These are phyloP conservation scores for Funneliformis caledonium DNA, from an alignment of 371 early-diverging fungal species.

Conservation along the genomic window DNA sequence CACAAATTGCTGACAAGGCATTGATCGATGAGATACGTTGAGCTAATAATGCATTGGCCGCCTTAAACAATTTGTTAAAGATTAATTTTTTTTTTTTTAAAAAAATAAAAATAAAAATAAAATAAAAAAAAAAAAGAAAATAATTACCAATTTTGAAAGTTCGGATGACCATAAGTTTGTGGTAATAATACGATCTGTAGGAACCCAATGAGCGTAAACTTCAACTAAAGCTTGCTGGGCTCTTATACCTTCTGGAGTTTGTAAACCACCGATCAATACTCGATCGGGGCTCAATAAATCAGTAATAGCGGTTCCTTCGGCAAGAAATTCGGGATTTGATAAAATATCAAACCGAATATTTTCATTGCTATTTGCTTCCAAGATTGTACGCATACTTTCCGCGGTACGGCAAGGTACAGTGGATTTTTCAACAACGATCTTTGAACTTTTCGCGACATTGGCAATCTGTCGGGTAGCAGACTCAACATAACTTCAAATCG, in stretches of 20 bases:
- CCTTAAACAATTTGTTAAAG: conserved; percentile 51
- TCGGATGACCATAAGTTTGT: conserved; percentile 95
- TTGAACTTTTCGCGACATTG: conserved; percentile 78
- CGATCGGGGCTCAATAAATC: conserved; percentile 92
- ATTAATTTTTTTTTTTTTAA: not conserved
- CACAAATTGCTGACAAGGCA: conserved; percentile 91
- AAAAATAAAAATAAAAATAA: not conserved
- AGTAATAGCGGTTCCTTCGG: conserved; percentile 91
- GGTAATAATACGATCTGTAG: conserved; percentile 84
- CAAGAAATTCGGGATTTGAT: conserved; percentile 96
- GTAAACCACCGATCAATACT: conserved; percentile 89
- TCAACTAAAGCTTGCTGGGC: conserved; percentile 80
- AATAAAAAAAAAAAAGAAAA: not conserved
- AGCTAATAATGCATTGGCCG: conserved; percentile 94
- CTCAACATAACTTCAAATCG: conserved; percentile 73
- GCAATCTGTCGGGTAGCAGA: conserved; percentile 89
- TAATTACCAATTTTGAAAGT: conserved; percentile 80
- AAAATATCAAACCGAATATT: conserved; percentile 85
- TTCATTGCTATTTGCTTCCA: conserved; percentile 79
- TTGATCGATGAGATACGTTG: conserved; percentile 96
- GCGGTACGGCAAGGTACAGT: conserved; percentile 97
- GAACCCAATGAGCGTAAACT: conserved; percentile 84
- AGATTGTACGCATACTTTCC: conserved; percentile 84
- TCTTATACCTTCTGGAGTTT: conserved; percentile 73
- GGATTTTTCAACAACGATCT: conserved; percentile 94